Evolutionary conservation across 768 basidiomycete genomes (phyloP).

Genomic region (Tremella fuciformis): DNA sequence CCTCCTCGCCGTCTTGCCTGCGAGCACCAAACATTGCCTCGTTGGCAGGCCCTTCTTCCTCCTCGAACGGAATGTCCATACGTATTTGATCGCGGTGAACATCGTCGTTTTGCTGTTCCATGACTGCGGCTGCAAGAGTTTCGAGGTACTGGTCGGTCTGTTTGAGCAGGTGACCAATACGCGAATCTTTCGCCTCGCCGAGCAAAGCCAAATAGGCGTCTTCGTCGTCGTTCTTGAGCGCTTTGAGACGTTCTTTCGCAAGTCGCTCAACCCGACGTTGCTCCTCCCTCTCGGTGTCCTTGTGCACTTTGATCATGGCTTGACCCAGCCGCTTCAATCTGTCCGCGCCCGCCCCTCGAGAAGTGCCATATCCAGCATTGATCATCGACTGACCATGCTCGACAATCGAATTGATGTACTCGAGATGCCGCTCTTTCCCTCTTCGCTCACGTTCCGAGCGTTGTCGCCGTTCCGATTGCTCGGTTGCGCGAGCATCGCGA

Average conservation of each 20-base stretch:
- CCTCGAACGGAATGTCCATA: slow-evolving; percentile 56
- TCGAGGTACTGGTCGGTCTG: slow-evolving; percentile 96
- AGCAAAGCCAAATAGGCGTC: slow-evolving; percentile 99
- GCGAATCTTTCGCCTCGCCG: slow-evolving; percentile 97
- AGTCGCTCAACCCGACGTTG: slow-evolving; percentile 94
- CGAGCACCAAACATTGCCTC: slow-evolving; percentile 91
- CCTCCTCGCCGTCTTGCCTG: slow-evolving; percentile 60
- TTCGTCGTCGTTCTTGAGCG: slow-evolving; percentile 95
- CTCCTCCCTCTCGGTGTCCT: slow-evolving; percentile 92
- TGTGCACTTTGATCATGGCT: slow-evolving; percentile 78
- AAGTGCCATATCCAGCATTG: slow-evolving; percentile 59
- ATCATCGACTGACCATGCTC: slow-evolving; percentile 72
- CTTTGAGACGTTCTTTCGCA: slow-evolving; percentile 95
- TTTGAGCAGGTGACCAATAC: slow-evolving; percentile 90
- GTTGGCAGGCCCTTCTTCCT: slow-evolving; percentile 68
- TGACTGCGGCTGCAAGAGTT: slow-evolving; percentile 87
- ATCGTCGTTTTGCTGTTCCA: slow-evolving; percentile 80
- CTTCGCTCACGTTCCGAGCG: slow-evolving; percentile 86
- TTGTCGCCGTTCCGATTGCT: slow-evolving; percentile 85
- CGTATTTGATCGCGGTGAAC: slow-evolving; percentile 49
- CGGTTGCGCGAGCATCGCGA: slow-evolving; percentile 83
- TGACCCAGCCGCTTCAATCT: slow-evolving; percentile 66
- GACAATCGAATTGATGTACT: slow-evolving; percentile 83
- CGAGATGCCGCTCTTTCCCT: slow-evolving; percentile 93
- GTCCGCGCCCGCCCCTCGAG: slow-evolving; percentile 60